phyloP scores from a whole-genome alignment of 2,329 filamentous ascomycete species.

The Arthroderma uncinatum region DNA sequence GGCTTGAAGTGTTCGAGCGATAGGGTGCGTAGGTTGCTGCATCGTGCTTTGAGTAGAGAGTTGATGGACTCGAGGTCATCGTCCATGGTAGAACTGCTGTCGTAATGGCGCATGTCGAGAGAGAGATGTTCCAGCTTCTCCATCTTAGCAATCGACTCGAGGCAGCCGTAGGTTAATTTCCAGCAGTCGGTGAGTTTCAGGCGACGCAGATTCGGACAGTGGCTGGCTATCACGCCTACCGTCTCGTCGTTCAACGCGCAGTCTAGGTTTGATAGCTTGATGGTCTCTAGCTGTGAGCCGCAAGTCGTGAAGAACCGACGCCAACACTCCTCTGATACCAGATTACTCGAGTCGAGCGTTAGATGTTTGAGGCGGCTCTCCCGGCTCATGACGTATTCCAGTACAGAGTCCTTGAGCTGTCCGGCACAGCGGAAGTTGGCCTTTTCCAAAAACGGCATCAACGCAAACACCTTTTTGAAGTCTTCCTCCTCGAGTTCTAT shows the following conservation, averaged over 20 bases:
- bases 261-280: constrained; percentile 78
- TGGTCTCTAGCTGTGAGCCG: constrained; percentile 51
- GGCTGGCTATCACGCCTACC: constrained; percentile 48
- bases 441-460: constrained; percentile 55
- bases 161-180: constrained; percentile 53
- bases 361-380: constrained; percentile 58
- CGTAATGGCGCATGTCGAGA: constrained; percentile 52
- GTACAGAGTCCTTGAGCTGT: constrained; percentile 75
- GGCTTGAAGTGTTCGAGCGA: constrained; percentile 60
- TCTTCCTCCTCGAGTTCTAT: constrained; percentile 61
- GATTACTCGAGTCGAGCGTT: constrained; percentile 72
- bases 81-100: neutral
- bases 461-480: constrained; percentile 67
- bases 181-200: constrained; percentile 78
- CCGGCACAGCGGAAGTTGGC: constrained; percentile 76
- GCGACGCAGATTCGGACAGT: constrained; percentile 58
- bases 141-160: constrained; percentile 54
- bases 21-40: constrained; percentile 55
- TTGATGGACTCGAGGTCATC: neutral
- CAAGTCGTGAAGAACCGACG: constrained; percentile 54
- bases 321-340: constrained; percentile 70
- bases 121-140: constrained; percentile 61
- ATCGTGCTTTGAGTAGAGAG: neutral
- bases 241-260: constrained; percentile 65
- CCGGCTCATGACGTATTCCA: constrained; percentile 69